These are phyloP conservation scores for Hirsutella thompsonii DNA, from an alignment of 2,329 filamentous ascomycete species.

Conservation along the genomic window DNA sequence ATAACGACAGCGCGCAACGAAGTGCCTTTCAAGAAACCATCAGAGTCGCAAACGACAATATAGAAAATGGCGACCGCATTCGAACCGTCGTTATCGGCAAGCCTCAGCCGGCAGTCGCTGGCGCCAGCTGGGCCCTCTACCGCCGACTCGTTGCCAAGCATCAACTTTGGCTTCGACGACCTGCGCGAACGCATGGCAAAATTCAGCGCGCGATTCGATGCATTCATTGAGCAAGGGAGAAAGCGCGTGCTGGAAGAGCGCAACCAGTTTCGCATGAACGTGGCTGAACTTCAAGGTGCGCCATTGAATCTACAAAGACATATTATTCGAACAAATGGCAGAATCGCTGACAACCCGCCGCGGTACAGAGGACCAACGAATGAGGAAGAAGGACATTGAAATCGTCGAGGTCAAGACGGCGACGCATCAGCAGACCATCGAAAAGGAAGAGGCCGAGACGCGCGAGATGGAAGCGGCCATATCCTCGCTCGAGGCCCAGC, in stretches of 20 bases:
- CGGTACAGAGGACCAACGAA: constrained; percentile 69
- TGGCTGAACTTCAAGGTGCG: constrained; percentile 80
- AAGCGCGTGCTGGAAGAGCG: constrained; percentile 85
- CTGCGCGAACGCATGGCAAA: constrained; percentile 88
- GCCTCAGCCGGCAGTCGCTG: constrained; percentile 43
- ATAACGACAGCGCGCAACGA: background rate
- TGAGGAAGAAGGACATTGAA: constrained; percentile 79
- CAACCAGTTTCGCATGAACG: constrained; percentile 83
- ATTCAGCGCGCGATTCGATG: constrained; percentile 83
- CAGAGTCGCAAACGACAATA: background rate
- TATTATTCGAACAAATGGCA: background rate
- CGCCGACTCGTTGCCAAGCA: constrained; percentile 68
- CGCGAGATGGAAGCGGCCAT: constrained; percentile 60
- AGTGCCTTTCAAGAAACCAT: background rate
- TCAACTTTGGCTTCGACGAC: constrained; percentile 94
- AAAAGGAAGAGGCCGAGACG: constrained; percentile 65
- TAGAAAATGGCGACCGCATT: constrained; percentile 45
- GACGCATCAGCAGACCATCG: constrained; percentile 60
- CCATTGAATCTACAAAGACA: too few species aligned
- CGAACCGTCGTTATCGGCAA: constrained; percentile 56
- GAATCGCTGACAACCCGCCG: background rate
- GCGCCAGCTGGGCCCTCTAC: constrained; percentile 50
- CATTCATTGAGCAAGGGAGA: constrained; percentile 82
- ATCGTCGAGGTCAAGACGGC: constrained; percentile 61
- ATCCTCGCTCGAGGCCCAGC: constrained; percentile 42